Evolutionary conservation across 2,329 filamentous ascomycete genomes (phyloP), one percentile per base, ranked within the genome.

Genomic region (Aspergillus novofumigatus): DNA sequence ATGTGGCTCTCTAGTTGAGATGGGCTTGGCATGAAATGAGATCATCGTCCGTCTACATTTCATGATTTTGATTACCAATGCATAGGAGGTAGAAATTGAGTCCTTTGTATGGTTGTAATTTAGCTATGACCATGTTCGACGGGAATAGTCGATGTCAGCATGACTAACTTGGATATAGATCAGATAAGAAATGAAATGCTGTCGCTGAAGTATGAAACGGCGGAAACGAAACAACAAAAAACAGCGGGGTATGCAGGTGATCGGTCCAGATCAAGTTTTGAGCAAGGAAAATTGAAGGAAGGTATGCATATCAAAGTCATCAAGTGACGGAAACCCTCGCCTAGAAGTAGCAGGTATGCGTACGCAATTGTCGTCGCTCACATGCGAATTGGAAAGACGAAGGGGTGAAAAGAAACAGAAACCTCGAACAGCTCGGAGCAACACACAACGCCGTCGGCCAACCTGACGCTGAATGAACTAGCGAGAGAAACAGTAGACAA

Each of bases 201-300:
- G 44, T 25, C 44, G 44, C 44, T 47, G 44, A 47, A 47, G 11
- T 20, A 45, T 20, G 42, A 23, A 45, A 45, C 6, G 44, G 21
- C 21, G 23, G 26, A 4, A 23, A 47, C 44, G 14, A 17, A 48
- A 53, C 20, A 25, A 20, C 9, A 23, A 44, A 23, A 44, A 42
- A 41, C 42, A 53, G 23, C 21, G 29, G 32, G 32, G 41, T 50
- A 55, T 55, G 41, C 49, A 52, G 35, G 29, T 20, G 21, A 56
- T 49, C 38, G 26, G 52, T 48, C 41, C n/a, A 48, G 87, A 90
- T 67, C 87, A 92, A 75, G 21, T 45, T 25, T 82, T 94, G 65
- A 91, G 90, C 72, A 87, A 88, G 74, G 91, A 94, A 74, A 92
- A 94, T 66, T 47, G 89, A 92, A 67, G 88, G 89, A 73, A 90